Evolutionary conservation across 352 stramenopile genomes (phyloP).

Genomic region (Phytopythium kandeliae): DNA sequence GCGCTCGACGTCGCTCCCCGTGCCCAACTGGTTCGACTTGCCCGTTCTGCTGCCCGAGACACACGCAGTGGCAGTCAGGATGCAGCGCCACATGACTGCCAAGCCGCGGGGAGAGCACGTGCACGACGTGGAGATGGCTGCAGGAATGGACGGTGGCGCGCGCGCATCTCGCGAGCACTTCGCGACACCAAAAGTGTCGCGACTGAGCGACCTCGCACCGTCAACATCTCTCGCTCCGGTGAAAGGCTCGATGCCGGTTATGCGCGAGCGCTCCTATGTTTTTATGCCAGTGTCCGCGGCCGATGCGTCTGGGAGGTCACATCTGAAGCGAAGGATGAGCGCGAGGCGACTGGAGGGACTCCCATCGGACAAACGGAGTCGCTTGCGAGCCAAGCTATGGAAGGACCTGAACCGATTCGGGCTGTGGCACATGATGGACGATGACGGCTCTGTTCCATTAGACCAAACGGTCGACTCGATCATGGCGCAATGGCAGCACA

Average conservation of each 20-base stretch:
- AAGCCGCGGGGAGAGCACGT: background rate
- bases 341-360: constrained; percentile 24
- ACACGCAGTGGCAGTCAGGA: constrained; percentile 25
- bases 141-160: background rate
- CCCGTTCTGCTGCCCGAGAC: constrained; percentile 45
- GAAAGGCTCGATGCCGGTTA: background rate
- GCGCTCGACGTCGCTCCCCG: constrained; percentile 7
- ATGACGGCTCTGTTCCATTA: constrained; percentile 20
- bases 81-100: constrained; percentile 28
- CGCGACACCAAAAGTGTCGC: constrained; percentile 39
- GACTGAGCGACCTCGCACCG: constrained; percentile 14
- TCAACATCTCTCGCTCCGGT: background rate
- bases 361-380: constrained; percentile 17
- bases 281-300: background rate
- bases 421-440: constrained; percentile 38
- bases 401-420: constrained; percentile 51
- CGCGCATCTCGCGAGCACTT: constrained; percentile 2
- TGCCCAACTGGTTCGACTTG: constrained; percentile 63
- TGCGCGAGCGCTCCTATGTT: background rate
- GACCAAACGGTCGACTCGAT: constrained; percentile 50
- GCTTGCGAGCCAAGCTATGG: constrained; percentile 46
- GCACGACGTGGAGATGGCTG: background rate
- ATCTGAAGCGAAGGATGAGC: constrained; percentile 20
- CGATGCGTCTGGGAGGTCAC: constrained; percentile 5
- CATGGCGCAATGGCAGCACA: constrained; percentile 40